A percentile compares a stretch with the other conserved stretches of the same genome.
These are phyloP conservation scores for Alternaria consortialis DNA, from an alignment of 2,329 filamentous ascomycete genomes.

Conservation along the genomic window DNA sequence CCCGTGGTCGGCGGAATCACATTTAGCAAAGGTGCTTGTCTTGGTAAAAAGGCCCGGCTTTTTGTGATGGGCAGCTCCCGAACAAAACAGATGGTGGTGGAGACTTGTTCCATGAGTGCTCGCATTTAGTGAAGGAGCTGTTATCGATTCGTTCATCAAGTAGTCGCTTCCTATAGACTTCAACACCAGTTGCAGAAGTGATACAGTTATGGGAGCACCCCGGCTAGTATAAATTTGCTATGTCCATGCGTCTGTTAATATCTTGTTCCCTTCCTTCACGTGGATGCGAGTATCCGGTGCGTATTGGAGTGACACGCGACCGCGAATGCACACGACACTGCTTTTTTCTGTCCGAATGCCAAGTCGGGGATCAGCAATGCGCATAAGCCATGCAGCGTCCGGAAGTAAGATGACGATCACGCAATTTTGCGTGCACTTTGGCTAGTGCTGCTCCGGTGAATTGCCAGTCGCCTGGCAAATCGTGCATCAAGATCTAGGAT, in stretches of 20 bases:
- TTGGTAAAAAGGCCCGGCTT: background rate
- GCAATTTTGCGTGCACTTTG: slow-evolving; percentile 8
- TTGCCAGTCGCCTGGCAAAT: background rate
- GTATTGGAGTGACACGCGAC: background rate
- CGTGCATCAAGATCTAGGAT: background rate
- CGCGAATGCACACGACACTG: background rate
- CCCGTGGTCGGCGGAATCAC: too few species aligned
- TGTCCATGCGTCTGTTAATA: background rate
- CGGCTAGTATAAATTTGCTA: background rate
- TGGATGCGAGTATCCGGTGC: background rate
- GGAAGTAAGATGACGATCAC: slow-evolving; percentile 1
- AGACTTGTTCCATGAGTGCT: too few species aligned
- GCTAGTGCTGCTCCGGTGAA: background rate
- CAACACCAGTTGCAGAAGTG: background rate
- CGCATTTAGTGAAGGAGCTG: background rate
- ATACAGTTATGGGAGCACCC: background rate
- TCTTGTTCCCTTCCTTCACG: background rate
- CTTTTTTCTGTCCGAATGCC: background rate
- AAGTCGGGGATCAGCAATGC: background rate
- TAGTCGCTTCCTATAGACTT: background rate
- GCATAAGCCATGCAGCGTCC: slow-evolving; percentile 5
- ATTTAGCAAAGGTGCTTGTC: background rate
- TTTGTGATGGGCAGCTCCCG: background rate
- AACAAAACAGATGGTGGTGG: background rate
- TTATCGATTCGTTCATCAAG: background rate